phyloP scores from a whole-genome alignment of 352 stramenopile genomes.

The Thalassiosira mediterranea region DNA sequence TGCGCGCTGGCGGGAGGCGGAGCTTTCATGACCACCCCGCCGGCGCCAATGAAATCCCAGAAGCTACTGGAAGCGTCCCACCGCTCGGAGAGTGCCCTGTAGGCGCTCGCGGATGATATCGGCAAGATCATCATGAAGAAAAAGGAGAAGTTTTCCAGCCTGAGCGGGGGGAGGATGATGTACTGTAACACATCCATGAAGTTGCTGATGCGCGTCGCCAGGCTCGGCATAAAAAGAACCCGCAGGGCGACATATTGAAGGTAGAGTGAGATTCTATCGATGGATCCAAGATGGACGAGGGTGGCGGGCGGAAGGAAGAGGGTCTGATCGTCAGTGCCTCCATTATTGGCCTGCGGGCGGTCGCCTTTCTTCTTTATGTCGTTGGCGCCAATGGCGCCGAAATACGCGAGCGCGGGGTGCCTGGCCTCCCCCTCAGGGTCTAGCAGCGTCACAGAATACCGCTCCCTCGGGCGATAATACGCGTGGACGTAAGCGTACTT shows the following conservation, averaged over 20 bases:
- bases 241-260: conserved; percentile 8
- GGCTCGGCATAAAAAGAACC: background rate
- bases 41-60: background rate
- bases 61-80: background rate
- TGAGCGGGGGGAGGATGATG: conserved; percentile 1
- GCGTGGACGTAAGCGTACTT: conserved; percentile 18
- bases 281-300: background rate
- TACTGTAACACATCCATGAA: background rate
- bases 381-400: background rate
- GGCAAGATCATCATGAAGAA: background rate
- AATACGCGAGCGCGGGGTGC: conserved; percentile 13
- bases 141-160: conserved; percentile 1
- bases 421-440: background rate
- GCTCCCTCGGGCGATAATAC: conserved; percentile 9
- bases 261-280: conserved; percentile 12
- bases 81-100: background rate
- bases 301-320: conserved; percentile 21
- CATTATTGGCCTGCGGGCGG: background rate
- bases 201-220: background rate
- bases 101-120: background rate
- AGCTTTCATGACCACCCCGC: background rate
- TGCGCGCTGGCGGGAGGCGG: background rate
- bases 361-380: background rate
- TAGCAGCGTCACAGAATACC: conserved; percentile 17
- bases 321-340: background rate